These are phyloP conservation scores for Trichoderma sp. DNA, from an alignment of 2,329 filamentous ascomycete species.

Conservation along the genomic window DNA sequence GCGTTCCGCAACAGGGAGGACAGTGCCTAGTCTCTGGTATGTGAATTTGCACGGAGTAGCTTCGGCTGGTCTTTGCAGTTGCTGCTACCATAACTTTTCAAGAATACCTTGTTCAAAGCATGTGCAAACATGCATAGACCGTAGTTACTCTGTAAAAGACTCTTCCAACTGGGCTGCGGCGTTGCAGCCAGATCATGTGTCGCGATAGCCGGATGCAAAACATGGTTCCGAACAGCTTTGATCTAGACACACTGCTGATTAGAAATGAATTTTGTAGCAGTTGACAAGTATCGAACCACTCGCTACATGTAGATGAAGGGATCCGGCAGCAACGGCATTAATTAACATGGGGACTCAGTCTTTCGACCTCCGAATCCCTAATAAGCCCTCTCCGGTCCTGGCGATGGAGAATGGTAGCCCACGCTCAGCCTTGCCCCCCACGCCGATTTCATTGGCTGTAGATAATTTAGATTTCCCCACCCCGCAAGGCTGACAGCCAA, in stretches of 20 bases:
- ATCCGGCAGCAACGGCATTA: background rate
- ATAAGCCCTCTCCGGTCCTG: background rate
- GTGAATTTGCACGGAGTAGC: background rate
- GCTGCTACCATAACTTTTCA: background rate
- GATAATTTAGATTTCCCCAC: background rate
- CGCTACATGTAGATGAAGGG: background rate
- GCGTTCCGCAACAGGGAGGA: background rate
- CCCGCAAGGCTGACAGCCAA: constrained; percentile 35
- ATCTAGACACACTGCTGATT: background rate
- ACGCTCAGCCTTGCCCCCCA: constrained; percentile 26
- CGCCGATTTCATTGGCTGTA: constrained; percentile 12
- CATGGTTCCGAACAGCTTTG: background rate
- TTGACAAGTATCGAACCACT: background rate
- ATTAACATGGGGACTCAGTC: background rate
- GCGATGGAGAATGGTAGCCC: background rate
- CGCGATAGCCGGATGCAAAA: background rate
- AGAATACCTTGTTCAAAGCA: background rate
- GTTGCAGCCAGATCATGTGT: constrained; percentile 14
- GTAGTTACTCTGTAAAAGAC: background rate
- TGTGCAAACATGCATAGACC: background rate
- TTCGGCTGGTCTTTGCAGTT: background rate
- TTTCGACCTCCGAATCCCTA: background rate
- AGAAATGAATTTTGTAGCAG: background rate
- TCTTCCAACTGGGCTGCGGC: background rate
- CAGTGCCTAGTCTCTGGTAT: background rate